These are phyloP conservation scores for Apiospora arundinis DNA, from an alignment of 2,329 filamentous ascomycete genomes.

Conservation along the genomic window DNA sequence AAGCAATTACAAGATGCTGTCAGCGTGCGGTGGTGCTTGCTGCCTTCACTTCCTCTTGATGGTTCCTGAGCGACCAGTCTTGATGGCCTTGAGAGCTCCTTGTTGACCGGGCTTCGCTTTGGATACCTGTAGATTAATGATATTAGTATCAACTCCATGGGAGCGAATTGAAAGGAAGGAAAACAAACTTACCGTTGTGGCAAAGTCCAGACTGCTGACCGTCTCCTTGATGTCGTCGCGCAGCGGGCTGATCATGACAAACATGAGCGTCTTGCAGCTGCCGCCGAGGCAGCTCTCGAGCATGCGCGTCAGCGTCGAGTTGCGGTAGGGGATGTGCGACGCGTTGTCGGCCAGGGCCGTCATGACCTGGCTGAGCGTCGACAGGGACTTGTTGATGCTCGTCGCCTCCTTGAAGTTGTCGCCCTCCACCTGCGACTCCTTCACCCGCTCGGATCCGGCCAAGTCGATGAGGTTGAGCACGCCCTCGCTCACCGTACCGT, in stretches of 20 bases:
- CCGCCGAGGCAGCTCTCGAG: conserved; percentile 32
- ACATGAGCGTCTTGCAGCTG: conserved; percentile 37
- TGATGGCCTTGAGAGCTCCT: conserved; percentile 25
- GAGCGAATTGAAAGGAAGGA: neutral
- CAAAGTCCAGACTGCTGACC: conserved; percentile 28
- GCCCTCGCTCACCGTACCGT: conserved; percentile 81
- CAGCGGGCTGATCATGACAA: conserved; percentile 37
- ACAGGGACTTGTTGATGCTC: conserved; percentile 34
- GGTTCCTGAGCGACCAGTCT: conserved; percentile 20
- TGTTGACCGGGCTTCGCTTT: conserved; percentile 26
- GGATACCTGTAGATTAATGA: conserved; percentile 21
- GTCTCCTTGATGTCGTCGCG: conserved; percentile 28
- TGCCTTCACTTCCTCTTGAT: neutral
- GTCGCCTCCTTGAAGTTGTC: conserved; percentile 29
- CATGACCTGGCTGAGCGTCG: conserved; percentile 29
- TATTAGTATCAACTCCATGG: neutral
- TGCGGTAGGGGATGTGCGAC: conserved; percentile 27
- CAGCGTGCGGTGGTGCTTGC: neutral
- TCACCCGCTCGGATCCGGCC: conserved; percentile 86
- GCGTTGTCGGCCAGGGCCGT: conserved; percentile 26
- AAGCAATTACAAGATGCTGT: neutral
- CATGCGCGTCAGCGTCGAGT: conserved; percentile 32
- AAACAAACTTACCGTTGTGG: conserved; percentile 26
- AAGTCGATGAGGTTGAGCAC: conserved; percentile 96
- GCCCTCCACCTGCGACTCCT: conserved; percentile 29